phyloP scores from a whole-genome alignment of 768 basidiomycete genomes.

The Rhodosporidiobolus odoratus region DNA sequence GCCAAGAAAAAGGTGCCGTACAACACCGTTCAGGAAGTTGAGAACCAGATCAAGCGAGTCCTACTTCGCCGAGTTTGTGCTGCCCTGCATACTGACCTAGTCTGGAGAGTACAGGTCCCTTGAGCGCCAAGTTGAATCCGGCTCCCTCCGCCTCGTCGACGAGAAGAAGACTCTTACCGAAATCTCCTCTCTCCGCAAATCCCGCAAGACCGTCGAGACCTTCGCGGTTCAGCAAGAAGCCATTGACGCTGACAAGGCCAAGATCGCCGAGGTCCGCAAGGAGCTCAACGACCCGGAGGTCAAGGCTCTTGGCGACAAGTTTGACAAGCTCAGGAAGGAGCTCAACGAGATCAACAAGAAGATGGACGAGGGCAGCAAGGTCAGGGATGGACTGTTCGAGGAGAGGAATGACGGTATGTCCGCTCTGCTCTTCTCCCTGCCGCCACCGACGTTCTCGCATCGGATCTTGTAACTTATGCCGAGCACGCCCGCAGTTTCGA shows the following conservation, averaged over 20 bases:
- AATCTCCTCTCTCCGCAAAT: slow-evolving; percentile 53
- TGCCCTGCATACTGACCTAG: no score
- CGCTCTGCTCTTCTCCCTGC: no score
- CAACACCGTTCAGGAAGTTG: slow-evolving; percentile 78
- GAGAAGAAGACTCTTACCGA: slow-evolving; percentile 94
- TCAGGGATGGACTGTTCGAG: slow-evolving; percentile 73
- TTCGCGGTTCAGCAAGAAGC: slow-evolving; percentile 72
- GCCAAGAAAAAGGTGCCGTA: slow-evolving; percentile 70
- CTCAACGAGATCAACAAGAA: slow-evolving; percentile 80
- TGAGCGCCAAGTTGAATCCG: slow-evolving; percentile 87
- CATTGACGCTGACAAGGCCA: slow-evolving; percentile 70
- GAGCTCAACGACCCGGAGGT: slow-evolving; percentile 86
- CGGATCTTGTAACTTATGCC: background rate
- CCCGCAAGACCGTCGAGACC: slow-evolving; percentile 58
- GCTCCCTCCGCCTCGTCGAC: slow-evolving; percentile 82
- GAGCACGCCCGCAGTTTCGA: slow-evolving; percentile 5
- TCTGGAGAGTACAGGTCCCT: slow-evolving; percentile 19
- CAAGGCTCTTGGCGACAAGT: slow-evolving; percentile 72
- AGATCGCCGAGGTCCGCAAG: slow-evolving; percentile 70
- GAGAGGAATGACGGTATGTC: slow-evolving; percentile 71
- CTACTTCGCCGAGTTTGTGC: background rate
- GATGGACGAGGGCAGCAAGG: slow-evolving; percentile 74
- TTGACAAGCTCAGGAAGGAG: slow-evolving; percentile 73
- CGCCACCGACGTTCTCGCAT: slow-evolving; percentile 1
- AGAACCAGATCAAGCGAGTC: slow-evolving; percentile 74